Evolutionary conservation across 768 basidiomycete genomes (phyloP), one percentile per base, ranked within the genome.

Genomic region (Amanita thiersii): DNA sequence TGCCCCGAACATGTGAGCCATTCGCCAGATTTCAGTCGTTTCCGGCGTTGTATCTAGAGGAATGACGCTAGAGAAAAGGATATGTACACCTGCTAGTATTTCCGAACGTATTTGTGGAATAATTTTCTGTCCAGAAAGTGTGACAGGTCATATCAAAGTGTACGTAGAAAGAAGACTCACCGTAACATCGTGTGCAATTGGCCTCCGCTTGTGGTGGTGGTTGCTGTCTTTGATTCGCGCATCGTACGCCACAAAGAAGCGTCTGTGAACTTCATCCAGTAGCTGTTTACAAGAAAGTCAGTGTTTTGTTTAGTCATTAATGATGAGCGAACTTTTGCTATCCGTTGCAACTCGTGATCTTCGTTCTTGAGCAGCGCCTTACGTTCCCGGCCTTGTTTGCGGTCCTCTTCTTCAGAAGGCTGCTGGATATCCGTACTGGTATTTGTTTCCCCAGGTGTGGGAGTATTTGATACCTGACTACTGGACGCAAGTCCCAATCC

Each of bases 1-100:
- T 2, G 94, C 94, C 6, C 94, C 94, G 52, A 96, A 98, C 63
- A 86, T 81, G 36, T 74, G 71, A 9, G 94, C 90, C 57, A 83
- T 70, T 50, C 76, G 71, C 90, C 90, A 94, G 37, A 90, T 77
- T 52, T 91, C 89, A 38, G 75, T 86, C 36, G 70, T 68, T 58
- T 91, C 82, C 26, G 89, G 85, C 43, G 64, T 69, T 2, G 79
- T 81, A 52, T 90, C 84, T n/a, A 93, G 73, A 3, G 94, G 92
- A 43, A 98, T 92, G 29, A 99, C 79, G 43, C 92, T 89, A 1
- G 94, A 97, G 62, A 99, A 98, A 25, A 94, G 69, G 23, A 99
- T 74, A 53, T 86, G 78, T 20, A 82, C 72, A 20, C 85, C 87
- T 25, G 72, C 70, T n/a, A 98, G 70, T 0, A 88, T 83, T 50